A percentile compares a stretch with the other conserved stretches of the same genome.
phyloP scores from a whole-genome alignment of 257 asterid genomes.

The Capsicum baccatum region DNA sequence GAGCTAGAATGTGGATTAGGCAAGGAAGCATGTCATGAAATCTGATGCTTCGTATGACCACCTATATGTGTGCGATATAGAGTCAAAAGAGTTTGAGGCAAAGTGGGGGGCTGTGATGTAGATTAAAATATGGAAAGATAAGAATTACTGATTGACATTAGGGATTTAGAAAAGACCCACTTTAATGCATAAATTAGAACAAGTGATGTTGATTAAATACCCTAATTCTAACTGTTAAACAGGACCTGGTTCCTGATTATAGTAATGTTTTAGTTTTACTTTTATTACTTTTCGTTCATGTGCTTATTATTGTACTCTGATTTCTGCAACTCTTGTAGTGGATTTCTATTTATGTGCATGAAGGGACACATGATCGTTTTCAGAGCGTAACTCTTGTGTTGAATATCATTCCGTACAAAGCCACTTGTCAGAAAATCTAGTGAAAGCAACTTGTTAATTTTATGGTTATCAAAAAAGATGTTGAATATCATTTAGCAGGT shows the following conservation, averaged over 20 bases:
- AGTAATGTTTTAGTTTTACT: background rate
- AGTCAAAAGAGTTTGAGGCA: background rate
- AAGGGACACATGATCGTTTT: background rate
- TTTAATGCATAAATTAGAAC: background rate
- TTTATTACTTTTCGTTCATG: background rate
- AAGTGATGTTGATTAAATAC: background rate
- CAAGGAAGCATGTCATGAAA: constrained; percentile 10
- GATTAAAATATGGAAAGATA: background rate
- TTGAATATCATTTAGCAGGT: background rate
- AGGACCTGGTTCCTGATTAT: background rate
- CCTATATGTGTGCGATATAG: background rate
- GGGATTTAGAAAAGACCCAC: background rate
- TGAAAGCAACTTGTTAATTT: no score
- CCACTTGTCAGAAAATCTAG: no score
- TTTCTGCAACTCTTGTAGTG: background rate
- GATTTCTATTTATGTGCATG: background rate
- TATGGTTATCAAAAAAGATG: background rate
- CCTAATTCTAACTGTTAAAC: background rate
- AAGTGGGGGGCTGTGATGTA: background rate
- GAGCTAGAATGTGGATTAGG: background rate
- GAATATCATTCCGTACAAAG: background rate
- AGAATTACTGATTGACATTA: background rate
- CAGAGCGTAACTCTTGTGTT: background rate
- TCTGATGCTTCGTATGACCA: background rate
- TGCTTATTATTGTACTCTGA: background rate